These are phyloP conservation scores for Sarcomyxa edulis DNA, from an alignment of 768 basidiomycete genomes.

Conservation along the genomic window DNA sequence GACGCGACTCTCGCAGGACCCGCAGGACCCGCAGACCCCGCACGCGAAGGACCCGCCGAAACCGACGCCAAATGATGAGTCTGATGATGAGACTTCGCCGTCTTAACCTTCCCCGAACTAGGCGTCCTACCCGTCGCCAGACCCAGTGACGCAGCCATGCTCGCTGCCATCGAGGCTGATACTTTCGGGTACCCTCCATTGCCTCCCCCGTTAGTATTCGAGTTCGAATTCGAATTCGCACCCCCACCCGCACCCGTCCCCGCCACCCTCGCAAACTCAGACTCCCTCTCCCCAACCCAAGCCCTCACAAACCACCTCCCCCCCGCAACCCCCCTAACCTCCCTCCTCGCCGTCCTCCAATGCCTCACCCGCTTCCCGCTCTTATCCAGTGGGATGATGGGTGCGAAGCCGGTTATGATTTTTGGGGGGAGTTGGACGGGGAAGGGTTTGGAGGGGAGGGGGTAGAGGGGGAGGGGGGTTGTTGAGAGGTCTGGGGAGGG, in stretches of 20 bases:
- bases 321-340: slow-evolving; percentile 78
- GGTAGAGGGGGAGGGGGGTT: slow-evolving; percentile 65
- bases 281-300: slow-evolving; percentile 87
- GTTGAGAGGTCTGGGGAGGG: slow-evolving; percentile 40
- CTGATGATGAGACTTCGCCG: slow-evolving; percentile 40
- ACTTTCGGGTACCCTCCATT: slow-evolving; percentile 3
- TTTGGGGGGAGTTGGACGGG: slow-evolving; percentile 76
- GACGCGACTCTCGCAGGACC: slow-evolving; percentile 39
- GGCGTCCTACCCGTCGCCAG: not conserved
- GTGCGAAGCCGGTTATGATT: slow-evolving; percentile 69
- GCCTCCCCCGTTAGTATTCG: slow-evolving; percentile 22
- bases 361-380: slow-evolving; percentile 55
- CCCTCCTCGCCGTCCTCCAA: slow-evolving; percentile 72
- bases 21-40: slow-evolving; percentile 33
- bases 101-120: slow-evolving; percentile 14
- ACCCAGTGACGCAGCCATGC: not conserved
- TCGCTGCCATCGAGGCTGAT: slow-evolving; percentile 1
- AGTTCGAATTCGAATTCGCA: slow-evolving; percentile 23
- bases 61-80: slow-evolving; percentile 34
- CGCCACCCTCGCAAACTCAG: slow-evolving; percentile 45
- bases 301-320: slow-evolving; percentile 75
- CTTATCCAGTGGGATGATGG: slow-evolving; percentile 61
- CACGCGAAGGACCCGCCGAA: slow-evolving; percentile 28
- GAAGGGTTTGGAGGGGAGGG: slow-evolving; percentile 79
- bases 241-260: slow-evolving; percentile 22